Evolutionary conservation across 1,284 basidiomycete species (phyloP), one percentile per base, ranked within the genome.

Genomic region (Malassezia pachydermatis): DNA sequence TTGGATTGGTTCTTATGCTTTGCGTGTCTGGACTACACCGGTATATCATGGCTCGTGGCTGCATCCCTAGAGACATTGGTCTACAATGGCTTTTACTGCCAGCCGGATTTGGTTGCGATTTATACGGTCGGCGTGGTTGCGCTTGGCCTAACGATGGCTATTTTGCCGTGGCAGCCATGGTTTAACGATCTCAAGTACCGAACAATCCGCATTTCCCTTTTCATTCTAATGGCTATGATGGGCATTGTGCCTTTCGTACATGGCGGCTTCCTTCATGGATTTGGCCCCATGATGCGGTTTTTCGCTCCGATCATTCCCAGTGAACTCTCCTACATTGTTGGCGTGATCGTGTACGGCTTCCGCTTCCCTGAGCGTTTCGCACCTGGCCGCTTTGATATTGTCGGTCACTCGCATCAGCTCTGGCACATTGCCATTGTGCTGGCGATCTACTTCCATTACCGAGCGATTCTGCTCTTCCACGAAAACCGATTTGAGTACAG

Each of bases 81-180:
- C 8, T 71, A 70, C 60, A 70, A 70, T 45, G 62, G 57, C 48
- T 71, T 71, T 52, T 71, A 70, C 55, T 71, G 69, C 48, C 69
- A 71, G 45, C 67, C 69, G 25, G 60, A 65, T 25, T 46, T 71
- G 19, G 62, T 65, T 24, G 52, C 66, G 5, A 46, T 62, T 38
- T 71, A 71, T 52, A 58, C 59, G 14, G 37, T 58, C 23, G 66
- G 65, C 3, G 63, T 65, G 24, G 45, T 67, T 28, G 8, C 60
- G 11, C 59, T 70, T 16, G 69, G 65, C 25, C 20, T 62, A 19
- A 54, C 56, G 6, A 66, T 67, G 32, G 62, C 64, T 8, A 55
- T 66, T n/a, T 30, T 71, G n/a, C 69, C 69, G 0, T 71, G 65
- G 67, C 55, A 55, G 10, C 53, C 58, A 9, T 70, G 65, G 65